Evolutionary conservation across 305 asterid species (phyloP).

Genomic region (Nicotiana rustica): DNA sequence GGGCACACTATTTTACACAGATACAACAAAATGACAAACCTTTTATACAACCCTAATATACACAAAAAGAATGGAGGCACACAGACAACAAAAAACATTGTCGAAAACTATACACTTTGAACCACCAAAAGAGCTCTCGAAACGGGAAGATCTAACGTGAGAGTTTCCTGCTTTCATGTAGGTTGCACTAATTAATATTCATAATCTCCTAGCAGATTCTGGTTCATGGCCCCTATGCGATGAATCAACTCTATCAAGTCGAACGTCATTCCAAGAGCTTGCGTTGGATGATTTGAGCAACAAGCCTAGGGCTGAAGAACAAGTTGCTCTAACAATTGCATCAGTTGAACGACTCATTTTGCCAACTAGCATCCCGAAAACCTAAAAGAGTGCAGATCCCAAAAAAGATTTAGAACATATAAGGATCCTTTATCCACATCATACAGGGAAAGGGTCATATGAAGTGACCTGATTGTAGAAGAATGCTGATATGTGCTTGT

Average conservation of each 20-base stretch:
- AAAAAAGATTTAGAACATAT: not conserved
- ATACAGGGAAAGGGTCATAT: not conserved
- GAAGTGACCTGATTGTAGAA: conserved; percentile 72
- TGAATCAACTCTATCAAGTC: conserved; percentile 59
- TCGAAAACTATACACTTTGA: not conserved
- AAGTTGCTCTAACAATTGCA: conserved; percentile 91
- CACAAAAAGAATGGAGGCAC: conserved; percentile 17
- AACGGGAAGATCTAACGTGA: not conserved
- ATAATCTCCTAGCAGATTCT: conserved; percentile 53
- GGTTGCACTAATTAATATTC: not conserved
- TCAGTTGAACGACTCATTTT: conserved; percentile 79
- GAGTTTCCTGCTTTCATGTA: not conserved
- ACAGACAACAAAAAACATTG: not conserved
- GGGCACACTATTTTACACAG: not conserved
- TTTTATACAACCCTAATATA: conserved; percentile 18
- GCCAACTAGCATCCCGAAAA: conserved; percentile 76
- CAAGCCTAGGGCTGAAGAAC: conserved; percentile 81
- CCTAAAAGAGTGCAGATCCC: conserved; percentile 52
- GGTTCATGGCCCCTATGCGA: conserved; percentile 51
- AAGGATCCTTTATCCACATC: not conserved
- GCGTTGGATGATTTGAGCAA: conserved; percentile 75
- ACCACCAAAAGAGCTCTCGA: not conserved
- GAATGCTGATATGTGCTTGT: conserved; percentile 70
- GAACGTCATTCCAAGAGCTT: conserved; percentile 72
- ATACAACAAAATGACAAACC: not conserved